Evolutionary conservation across 371 early-diverging fungal genomes (phyloP), one percentile per base, ranked within the genome.

Genomic region (Coemansia sp.): DNA sequence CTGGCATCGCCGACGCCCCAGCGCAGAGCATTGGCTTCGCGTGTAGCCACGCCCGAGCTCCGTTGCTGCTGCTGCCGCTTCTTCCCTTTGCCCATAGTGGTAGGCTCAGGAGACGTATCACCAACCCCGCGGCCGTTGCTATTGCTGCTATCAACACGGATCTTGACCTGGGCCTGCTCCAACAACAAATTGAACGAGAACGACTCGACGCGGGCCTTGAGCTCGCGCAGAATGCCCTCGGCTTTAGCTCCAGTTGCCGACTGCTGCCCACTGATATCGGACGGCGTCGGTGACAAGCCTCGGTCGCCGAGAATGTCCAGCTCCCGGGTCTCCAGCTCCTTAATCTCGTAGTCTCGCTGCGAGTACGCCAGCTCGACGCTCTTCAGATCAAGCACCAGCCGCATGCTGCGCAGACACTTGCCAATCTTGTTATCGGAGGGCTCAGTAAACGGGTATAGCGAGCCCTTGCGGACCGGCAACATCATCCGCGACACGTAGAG

Each of bases 1-100:
- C 74, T 72, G 32, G 74, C 72, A 54, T 79, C 80, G 53, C 75
- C 77, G n/a, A 80, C 57, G 16, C 68, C 66, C 80, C 80, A 80
- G 40, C 75, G 67, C 52, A 78, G 62, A 5, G 68, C 71, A 11
- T 49, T 59, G 11, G 49, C 50, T 33, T 14, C 57, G 33, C 24
- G 51, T 18, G 49, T 14, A 18, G 49, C 47, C n/a, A 39, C 47
- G 3, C 3, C 58, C 10, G 58, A 31, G 48, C 29, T 39, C 38
- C 38, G 24, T 10, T 47, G 10, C 14, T 10, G 34, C 24, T 39
- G 55, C 55, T 40, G 31, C 3, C 38, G 50, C 42, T 40, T 32
- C 10, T 49, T 55, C 29, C 29, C 56, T 12, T 54, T 54, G 24
- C 29, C 39, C 5, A 18, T 12, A 9, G 39, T 39, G n/a, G 12